Base-by-base conservation (phyloP, 2,329 filamentous ascomycete species). In the Magnaporthiopsis rhizophila region DNA sequence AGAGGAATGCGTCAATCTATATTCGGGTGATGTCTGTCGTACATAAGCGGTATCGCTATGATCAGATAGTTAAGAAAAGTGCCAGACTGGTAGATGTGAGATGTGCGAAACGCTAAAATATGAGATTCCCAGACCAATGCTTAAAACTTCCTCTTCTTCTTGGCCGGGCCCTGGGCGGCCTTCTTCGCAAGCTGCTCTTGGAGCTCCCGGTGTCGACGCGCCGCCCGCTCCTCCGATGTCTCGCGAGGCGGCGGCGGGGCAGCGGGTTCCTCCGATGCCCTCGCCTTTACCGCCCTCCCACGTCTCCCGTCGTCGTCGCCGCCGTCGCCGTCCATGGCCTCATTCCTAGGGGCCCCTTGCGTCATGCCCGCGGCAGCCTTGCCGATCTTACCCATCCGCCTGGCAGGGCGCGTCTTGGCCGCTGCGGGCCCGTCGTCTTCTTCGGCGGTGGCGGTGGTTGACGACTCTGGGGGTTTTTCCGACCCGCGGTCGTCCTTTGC, bases 111-210 rank as follows among this genome's bases (percentile, higher is more conserved):
- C 13, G 9, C 36, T 18, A 38, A 13, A 13, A 18, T 38, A 18
- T 18, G 15, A 38, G 18, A 38, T 13, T n/a, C 15, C 3, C 36
- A 18, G 5, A 13, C 2, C 12, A 4, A 5, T 38, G 13, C 8
- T 69, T 71, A 86, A 66, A 86, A 86, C 62, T 77, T 81, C 58
- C 83, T 76, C 73, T 84, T 86, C 75, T 86, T 86, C 72, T 80
- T 83, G 8, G 75, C 76, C 5, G 83, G 83, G 1, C 79, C 80
- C 24, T 77, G 78, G 0, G 79, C 76, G 3, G 78, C 78, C 69
- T 81, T 82, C 65, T 71, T 79, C 67, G 83, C 78, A 18, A 84
- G 72, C 50, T 85, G 80, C 64, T 74, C 76, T 64, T 81, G 79
- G 34, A 84, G 72, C 67, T 85, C 81, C n/a, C 78, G 76, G 62